phyloP scores from a whole-genome alignment of 2,329 filamentous ascomycete genomes.

The Balansia obtecta region DNA sequence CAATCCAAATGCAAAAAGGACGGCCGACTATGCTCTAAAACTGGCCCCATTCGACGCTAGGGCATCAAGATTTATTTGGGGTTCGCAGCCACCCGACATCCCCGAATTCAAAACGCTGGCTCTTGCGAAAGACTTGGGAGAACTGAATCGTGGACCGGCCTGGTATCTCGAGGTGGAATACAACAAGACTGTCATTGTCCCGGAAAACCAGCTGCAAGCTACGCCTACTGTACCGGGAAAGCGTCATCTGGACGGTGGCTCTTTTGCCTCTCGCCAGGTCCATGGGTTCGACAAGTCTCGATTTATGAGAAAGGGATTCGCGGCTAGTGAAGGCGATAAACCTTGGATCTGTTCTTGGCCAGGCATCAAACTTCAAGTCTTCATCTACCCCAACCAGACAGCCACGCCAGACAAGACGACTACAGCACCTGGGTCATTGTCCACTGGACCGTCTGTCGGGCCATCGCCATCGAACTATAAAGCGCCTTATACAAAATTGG shows the following conservation, averaged over 20 bases:
- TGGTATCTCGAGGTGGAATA: slow-evolving; percentile 40
- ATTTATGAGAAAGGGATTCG: slow-evolving; percentile 12
- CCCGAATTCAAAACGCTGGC: slow-evolving; percentile 24
- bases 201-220: slow-evolving; percentile 24
- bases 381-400: slow-evolving; percentile 43
- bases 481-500: slow-evolving; percentile 34
- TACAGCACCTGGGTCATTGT: background rate
- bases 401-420: slow-evolving; percentile 21
- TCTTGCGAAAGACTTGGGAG: slow-evolving; percentile 40
- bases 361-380: slow-evolving; percentile 40
- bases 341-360: slow-evolving; percentile 50
- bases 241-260: slow-evolving; percentile 12
- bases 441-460: background rate
- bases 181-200: slow-evolving; percentile 44
- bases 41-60: slow-evolving; percentile 27
- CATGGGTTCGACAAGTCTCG: slow-evolving; percentile 14
- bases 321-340: slow-evolving; percentile 33
- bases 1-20: slow-evolving; percentile 14
- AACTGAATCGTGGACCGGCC: slow-evolving; percentile 36
- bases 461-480: slow-evolving; percentile 9
- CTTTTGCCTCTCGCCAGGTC: slow-evolving; percentile 8
- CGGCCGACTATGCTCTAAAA: slow-evolving; percentile 27
- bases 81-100: slow-evolving; percentile 39
- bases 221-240: slow-evolving; percentile 14
- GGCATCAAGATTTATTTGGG: slow-evolving; percentile 32